These are phyloP conservation scores for Tetrapisispora taiwanensis DNA, from an alignment of 805 yeast genomes.

Conservation along the genomic window DNA sequence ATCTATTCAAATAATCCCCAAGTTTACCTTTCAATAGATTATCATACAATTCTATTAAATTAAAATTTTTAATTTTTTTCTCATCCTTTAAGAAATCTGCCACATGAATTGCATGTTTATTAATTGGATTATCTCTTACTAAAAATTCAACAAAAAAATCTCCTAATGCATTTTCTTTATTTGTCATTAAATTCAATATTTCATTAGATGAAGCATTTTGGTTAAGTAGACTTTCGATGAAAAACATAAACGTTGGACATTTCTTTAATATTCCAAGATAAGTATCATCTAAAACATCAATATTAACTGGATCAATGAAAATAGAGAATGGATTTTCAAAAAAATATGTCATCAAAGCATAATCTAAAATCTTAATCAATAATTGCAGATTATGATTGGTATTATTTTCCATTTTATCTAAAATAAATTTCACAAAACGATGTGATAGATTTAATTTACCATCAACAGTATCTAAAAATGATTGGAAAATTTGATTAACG, in stretches of 20 bases:
- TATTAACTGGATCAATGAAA: slow-evolving; percentile 28
- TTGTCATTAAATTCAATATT: slow-evolving; percentile 17
- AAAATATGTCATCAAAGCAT: slow-evolving; percentile 28
- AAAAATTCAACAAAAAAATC: slow-evolving; percentile 27
- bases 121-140: slow-evolving; percentile 28
- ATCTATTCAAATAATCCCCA: slow-evolving; percentile 13
- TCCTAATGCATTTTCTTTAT: slow-evolving; percentile 18
- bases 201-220: slow-evolving; percentile 22
- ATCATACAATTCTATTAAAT: slow-evolving; percentile 25
- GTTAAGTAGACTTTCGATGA: slow-evolving; percentile 23
- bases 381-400: slow-evolving; percentile 25
- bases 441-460: slow-evolving; percentile 26
- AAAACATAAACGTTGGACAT: slow-evolving; percentile 29
- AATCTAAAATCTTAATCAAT: slow-evolving; percentile 26
- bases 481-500: slow-evolving; percentile 26
- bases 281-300: slow-evolving; percentile 19
- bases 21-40: slow-evolving; percentile 20
- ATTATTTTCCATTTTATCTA: slow-evolving; percentile 27
- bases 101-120: slow-evolving; percentile 23
- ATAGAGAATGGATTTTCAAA: slow-evolving; percentile 28
- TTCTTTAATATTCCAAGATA: slow-evolving; percentile 20
- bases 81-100: slow-evolving; percentile 18
- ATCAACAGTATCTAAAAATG: slow-evolving; percentile 28
- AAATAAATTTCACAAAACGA: slow-evolving; percentile 22
- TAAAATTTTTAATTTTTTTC: slow-evolving; percentile 20